Evolutionary conservation across 2,329 filamentous ascomycete genomes (phyloP), one percentile per base, ranked within the genome.

Genomic region (Aspergillus ibericus): DNA sequence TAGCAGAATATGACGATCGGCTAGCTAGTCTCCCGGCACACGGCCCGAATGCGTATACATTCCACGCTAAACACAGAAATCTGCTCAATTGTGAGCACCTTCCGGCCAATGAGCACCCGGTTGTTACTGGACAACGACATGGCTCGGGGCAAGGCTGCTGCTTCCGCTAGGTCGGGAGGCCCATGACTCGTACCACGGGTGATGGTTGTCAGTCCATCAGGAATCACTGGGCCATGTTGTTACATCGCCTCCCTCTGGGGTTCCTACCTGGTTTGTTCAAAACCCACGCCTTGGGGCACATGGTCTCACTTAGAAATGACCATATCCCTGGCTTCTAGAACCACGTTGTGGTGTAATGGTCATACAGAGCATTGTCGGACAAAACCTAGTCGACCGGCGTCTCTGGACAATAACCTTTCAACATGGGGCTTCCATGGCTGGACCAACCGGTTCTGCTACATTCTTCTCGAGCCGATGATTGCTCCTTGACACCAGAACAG

Each of bases 381-480:
- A 16, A 4, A 42, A 22, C 20, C 20, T 18, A 20, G 38, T 20
- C 18, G 16, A 42, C 8, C 13, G 38, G 38, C 13, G 38, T 42
- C 38, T 42, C 16, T 22, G 15, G 10, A 22, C 42, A 46, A 22
- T 46, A 27, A 25, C 12, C 35, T 32, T n/a, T 12, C 46, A 52
- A 35, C 20, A 62, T 59, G 58, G 59, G 56, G 25, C 36, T 68
- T 2, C 71, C 71, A 55, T 74, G 71, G 71, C 64, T 74, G 5
- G 66, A 70, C 22, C 61, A 69, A 56, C 71, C 71, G 47, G 69
- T 73, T 32, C 61, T 64, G 66, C 64, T 74, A 38, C 71, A 74
- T 55, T 74, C 71, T 8, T 69, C 66, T 34, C 62, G 70, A 12
- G 63, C 40, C 13, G 68, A 68, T 38, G 65, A 59, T 27, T 74